Evolutionary conservation across 2,329 filamentous ascomycete species (phyloP).

Genomic region (Penicillium thymicola): DNA sequence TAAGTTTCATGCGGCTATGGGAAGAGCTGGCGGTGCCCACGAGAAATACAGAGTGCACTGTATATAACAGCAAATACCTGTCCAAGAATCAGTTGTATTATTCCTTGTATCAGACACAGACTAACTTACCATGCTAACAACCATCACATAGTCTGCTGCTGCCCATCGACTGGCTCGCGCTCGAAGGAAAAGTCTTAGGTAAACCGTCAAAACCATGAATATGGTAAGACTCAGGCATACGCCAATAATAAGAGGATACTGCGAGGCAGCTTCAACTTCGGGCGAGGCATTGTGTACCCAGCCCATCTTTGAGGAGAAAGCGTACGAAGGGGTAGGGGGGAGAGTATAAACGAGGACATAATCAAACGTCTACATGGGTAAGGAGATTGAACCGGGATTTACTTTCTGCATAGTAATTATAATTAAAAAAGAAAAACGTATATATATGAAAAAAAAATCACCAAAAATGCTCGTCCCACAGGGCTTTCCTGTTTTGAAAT

Average conservation of each 20-base stretch:
- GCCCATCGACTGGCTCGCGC: slow-evolving; percentile 45
- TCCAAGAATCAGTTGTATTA: slow-evolving; percentile 24
- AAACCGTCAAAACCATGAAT: slow-evolving; percentile 45
- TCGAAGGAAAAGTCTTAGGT: slow-evolving; percentile 44
- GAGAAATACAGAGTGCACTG: slow-evolving; percentile 50
- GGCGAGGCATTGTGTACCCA: slow-evolving; percentile 53
- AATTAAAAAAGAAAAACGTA: background rate
- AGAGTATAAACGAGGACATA: background rate
- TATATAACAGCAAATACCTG: slow-evolving; percentile 50
- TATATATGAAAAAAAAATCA: background rate
- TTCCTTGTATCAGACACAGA: background rate
- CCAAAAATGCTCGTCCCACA: background rate
- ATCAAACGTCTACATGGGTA: background rate
- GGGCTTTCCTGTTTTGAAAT: background rate
- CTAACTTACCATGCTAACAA: slow-evolving; percentile 33
- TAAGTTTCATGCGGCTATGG: background rate
- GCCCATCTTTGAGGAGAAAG: slow-evolving; percentile 37
- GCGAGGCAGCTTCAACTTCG: slow-evolving; percentile 47
- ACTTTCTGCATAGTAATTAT: background rate
- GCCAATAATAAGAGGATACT: slow-evolving; percentile 50
- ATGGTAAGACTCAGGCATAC: slow-evolving; percentile 48
- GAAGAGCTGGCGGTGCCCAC: slow-evolving; percentile 33
- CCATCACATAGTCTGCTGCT: slow-evolving; percentile 47
- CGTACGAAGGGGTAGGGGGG: background rate
- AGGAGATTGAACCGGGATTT: background rate